A percentile compares a stretch with the other conserved stretches of the same genome.
Evolutionary conservation across 2,329 filamentous ascomycete species (phyloP).

Genomic region (Apiospora saccharicola): DNA sequence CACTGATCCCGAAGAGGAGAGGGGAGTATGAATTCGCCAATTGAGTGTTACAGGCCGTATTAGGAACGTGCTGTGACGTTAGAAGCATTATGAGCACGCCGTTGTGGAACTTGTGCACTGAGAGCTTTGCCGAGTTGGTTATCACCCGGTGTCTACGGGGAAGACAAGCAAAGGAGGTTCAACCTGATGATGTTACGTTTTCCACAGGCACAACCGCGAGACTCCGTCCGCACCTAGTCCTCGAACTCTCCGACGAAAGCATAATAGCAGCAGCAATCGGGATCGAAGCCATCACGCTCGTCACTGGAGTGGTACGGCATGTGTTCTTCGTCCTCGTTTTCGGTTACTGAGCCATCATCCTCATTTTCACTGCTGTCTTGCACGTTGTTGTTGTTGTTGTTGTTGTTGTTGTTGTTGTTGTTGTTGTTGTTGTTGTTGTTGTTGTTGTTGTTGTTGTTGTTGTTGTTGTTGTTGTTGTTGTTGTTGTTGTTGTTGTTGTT

Average conservation of each 20-base stretch:
- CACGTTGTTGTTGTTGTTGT: background rate
- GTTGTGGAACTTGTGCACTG: background rate
- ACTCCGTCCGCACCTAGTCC: background rate
- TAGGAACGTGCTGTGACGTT: background rate
- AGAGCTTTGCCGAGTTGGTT: background rate
- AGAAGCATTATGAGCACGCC: background rate
- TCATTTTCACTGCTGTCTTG: background rate
- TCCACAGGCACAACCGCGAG: background rate
- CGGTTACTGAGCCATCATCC: background rate
- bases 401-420: no score
- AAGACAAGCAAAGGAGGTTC: background rate
- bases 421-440: no score
- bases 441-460: no score
- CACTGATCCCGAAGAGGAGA: background rate
- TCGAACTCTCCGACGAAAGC: background rate
- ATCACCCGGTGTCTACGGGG: background rate
- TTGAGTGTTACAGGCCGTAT: background rate
- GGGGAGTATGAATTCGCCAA: background rate
- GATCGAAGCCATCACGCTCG: background rate
- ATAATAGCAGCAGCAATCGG: background rate
- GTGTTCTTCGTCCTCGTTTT: background rate
- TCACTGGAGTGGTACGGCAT: background rate
- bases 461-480: no score
- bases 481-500: no score
- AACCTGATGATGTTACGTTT: background rate